Evolutionary conservation across 768 basidiomycete species (phyloP), one percentile per base, ranked within the genome.

Genomic region (Paxillus rubicundulus): DNA sequence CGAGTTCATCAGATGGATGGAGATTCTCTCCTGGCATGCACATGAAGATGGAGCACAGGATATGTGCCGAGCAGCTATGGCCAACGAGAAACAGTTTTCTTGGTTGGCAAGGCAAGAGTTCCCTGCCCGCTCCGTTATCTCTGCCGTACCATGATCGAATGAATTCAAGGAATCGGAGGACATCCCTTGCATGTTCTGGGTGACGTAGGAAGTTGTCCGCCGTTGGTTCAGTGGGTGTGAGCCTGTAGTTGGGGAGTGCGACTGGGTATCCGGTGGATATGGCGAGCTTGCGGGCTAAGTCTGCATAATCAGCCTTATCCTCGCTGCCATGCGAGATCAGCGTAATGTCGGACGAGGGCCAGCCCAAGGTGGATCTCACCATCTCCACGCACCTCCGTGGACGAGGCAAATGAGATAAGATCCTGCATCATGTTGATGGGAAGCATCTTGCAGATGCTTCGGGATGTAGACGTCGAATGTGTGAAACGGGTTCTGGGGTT

Each of bases 51-150:
- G 84, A 80, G 38, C 80, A 69, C 10, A 92, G 71, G 77, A 92
- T 92, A 67, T 93, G 91, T 1, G 90, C 87, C 54, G 85, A 77
- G 70, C 87, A 89, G 68, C 88, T 90, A 68, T 92, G 91, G 12
- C 89, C 89, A 21, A 89, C 72, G 39, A 90, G 73, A 68, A 80
- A 77, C 40, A 92, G 63, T 20, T 50, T 65, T 27, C 60, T 54
- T 2, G 74, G 67, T 61, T 79, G 74, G 48, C 77, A 78, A 30
- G 61, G 65, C 33, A 59, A 45, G 21, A 49, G 55, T 21, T 58
- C 52, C 5, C 44, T 34, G 42, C 24, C 24, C 4, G 58, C 8
- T 32, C 5, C 47, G 18, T 49, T 53, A 9, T 57, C 56, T 30
- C 7, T 56, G 17, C 41, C 36, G 46, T 58, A 14, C 81, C 82